Evolutionary conservation across 208 protist species (phyloP), one percentile per base, ranked within the genome.

Genomic region (Acanthamoeba quina): DNA sequence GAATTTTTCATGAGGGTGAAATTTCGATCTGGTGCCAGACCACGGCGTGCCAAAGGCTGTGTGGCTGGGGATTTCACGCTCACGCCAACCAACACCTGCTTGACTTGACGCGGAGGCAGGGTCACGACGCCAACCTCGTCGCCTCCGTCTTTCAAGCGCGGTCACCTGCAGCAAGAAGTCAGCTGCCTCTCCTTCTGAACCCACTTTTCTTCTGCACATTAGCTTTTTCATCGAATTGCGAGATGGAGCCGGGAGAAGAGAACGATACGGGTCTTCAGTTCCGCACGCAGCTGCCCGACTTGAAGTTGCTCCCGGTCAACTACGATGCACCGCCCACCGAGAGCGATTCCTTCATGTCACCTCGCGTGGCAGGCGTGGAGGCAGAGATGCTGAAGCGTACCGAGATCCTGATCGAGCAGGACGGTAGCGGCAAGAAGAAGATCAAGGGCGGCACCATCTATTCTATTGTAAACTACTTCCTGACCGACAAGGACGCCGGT

Each of bases 261-360:
- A 72, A 72, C 29, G 72, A 82, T 10, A 82, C 72, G 21, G 72
- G 72, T 29, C 52, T 89, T 1, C 54, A 89, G 80, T 89, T 89
- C 49, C 56, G n/a, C 34, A 66, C 80, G 41, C 54, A 58, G 19
- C 9, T 89, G 56, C 80, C 80, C 10, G 80, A 89, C 52, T 41
- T 89, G 54, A 89, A 89, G 80, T 52, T 89, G n/a, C 80, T 89
- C 21, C 80, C 80, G 11, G 80, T 89, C 29, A 60, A 64, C 80
- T 89, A 89, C 26, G 80, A 89, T 47, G 56, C 47, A 29, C 80
- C 80, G 3, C 29, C 80, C 24, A 7, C 29, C 72, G 72, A 82
- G 41, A 29, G 19, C 44, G 72, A 82, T 10, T n/a, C 29, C 15
- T 82, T 82, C n/a, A 26, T n/a, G n/a, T 82, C 72, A 5, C 72